phyloP scores from a whole-genome alignment of 2,329 filamentous ascomycete genomes.

The Colletotrichum truncatum region DNA sequence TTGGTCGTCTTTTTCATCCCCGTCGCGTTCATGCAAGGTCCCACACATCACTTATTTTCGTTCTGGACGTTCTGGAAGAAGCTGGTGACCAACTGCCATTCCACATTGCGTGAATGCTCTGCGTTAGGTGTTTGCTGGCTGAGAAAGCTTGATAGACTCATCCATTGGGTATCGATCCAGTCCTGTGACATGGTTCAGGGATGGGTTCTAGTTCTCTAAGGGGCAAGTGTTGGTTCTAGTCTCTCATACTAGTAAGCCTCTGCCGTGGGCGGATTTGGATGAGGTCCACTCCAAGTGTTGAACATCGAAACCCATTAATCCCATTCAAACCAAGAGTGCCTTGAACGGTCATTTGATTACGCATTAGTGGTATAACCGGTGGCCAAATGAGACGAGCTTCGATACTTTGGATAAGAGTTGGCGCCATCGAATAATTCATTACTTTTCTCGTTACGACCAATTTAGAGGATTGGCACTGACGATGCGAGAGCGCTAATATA shows the following conservation, averaged over 20 bases:
- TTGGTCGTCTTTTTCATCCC: slow-evolving; percentile 1
- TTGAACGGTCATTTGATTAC: too few relatives aligned
- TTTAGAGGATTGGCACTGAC: not conserved
- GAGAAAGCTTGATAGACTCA: not conserved
- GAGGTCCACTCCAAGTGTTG: not conserved
- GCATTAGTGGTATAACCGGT: too few relatives aligned
- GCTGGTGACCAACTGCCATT: not conserved
- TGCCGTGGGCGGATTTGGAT: not conserved
- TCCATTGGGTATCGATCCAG: not conserved
- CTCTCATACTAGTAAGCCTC: not conserved
- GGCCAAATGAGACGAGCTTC: too few relatives aligned
- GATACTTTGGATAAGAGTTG: too few relatives aligned
- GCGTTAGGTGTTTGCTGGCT: too few relatives aligned
- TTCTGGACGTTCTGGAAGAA: not conserved
- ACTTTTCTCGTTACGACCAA: slow-evolving; percentile 5
- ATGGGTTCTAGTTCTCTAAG: not conserved
- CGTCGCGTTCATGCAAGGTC: slow-evolving; percentile 17
- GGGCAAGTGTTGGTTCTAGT: too few relatives aligned
- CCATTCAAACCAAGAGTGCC: not conserved
- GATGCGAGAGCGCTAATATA: slow-evolving; percentile 9
- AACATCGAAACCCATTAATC: too few relatives aligned
- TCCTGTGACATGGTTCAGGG: not conserved
- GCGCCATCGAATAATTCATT: slow-evolving; percentile 3
- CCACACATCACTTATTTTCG: not conserved
- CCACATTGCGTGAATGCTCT: too few relatives aligned